phyloP scores from a whole-genome alignment of 352 stramenopile species.

The Phytophthora vignae region DNA sequence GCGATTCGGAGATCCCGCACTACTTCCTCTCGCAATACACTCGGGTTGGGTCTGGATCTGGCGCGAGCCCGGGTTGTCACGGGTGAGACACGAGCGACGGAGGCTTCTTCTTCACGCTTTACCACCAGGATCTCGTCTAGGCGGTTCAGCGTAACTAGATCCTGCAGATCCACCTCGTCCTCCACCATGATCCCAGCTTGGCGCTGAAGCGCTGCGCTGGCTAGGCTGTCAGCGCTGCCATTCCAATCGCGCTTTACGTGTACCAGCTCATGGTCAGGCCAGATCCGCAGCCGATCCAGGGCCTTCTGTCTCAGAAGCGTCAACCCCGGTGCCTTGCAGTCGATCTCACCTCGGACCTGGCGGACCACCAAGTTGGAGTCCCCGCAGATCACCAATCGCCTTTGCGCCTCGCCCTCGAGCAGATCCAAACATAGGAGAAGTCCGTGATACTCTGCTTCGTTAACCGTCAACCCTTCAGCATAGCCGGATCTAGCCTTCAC shows the following conservation, averaged over 20 bases:
- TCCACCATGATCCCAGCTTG: neutral
- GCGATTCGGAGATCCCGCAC: too few species aligned
- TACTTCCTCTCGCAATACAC: neutral
- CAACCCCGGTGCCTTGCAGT: slow-evolving; percentile 12
- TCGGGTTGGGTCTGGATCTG: neutral
- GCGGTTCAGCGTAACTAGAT: too few species aligned
- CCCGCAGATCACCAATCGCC: slow-evolving; percentile 1
- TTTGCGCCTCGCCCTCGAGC: neutral
- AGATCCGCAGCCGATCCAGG: neutral
- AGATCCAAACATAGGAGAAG: slow-evolving; percentile 2
- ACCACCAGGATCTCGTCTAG: too few species aligned
- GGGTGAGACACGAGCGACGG: too few species aligned
- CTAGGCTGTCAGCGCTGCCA: slow-evolving; percentile 1
- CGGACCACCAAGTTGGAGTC: slow-evolving; percentile 10
- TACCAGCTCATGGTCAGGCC: slow-evolving; percentile 4
- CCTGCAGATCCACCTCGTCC: neutral
- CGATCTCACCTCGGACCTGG: slow-evolving; percentile 13
- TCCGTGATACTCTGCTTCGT: slow-evolving; percentile 5
- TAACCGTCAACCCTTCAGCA: neutral
- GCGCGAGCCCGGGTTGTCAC: too few species aligned
- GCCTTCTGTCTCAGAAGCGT: slow-evolving; percentile 3
- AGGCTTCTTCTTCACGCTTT: too few species aligned
- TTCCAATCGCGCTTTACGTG: slow-evolving; percentile 21
- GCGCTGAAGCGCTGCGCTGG: slow-evolving; percentile 1
- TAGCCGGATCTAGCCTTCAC: neutral